Evolutionary conservation across 2,329 filamentous ascomycete genomes (phyloP).

Genomic region (Rhynchosporium agropyri): DNA sequence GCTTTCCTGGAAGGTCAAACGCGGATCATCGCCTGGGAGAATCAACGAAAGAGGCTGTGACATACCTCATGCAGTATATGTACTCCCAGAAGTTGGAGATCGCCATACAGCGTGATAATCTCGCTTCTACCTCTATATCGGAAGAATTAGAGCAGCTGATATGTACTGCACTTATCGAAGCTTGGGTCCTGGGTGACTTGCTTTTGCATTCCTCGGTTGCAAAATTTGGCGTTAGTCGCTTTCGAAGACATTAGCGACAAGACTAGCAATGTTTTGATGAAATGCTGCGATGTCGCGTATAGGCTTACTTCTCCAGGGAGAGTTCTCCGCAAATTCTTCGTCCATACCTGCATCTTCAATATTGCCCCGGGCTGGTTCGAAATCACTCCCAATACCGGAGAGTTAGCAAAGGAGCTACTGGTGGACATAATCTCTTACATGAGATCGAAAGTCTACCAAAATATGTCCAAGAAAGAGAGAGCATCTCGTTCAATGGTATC

Average conservation of each 20-base stretch:
- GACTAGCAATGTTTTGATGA: neutral
- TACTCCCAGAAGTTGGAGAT: conserved; percentile 17
- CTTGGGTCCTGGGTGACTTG: conserved; percentile 19
- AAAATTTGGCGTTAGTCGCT: conserved; percentile 9
- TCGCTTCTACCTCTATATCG: neutral
- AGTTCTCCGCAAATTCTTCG: neutral
- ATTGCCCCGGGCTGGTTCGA: neutral
- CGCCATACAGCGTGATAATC: neutral
- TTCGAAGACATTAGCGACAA: neutral
- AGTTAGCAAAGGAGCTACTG: neutral
- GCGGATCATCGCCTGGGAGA: conserved; percentile 18
- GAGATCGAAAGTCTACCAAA: neutral
- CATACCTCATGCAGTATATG: conserved; percentile 18
- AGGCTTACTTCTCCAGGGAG: neutral
- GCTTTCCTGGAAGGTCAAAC: conserved; percentile 22
- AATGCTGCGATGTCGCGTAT: neutral
- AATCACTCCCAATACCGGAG: neutral
- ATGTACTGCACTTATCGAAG: neutral
- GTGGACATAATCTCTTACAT: neutral
- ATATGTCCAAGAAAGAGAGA: neutral
- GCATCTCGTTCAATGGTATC: neutral
- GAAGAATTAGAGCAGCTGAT: neutral
- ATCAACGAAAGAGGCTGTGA: conserved; percentile 7
- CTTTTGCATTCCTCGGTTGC: conserved; percentile 16
- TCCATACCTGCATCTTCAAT: neutral